Base-by-base conservation (phyloP, 2,329 filamentous ascomycete species). In the Aspergillus fijiensis region DNA sequence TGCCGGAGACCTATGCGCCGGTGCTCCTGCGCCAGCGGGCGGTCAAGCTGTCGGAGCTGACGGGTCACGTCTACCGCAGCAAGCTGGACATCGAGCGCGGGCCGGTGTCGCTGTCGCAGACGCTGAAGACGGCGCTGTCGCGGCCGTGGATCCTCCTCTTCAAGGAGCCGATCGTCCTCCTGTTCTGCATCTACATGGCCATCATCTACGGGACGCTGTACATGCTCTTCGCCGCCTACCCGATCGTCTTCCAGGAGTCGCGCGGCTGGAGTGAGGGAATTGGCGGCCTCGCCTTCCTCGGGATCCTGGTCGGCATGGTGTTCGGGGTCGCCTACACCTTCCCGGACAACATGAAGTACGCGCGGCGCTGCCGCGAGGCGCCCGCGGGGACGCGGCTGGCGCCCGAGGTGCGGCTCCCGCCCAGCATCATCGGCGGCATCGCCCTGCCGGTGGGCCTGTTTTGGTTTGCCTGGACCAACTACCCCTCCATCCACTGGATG, bases 381-480 rank as follows among this genome's bases (percentile, higher is more conserved):
- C 33, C 33, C 33, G 33, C 33, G 11, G 67, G 63, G n/a, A 64
- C 62, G 27, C 62, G 63, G 21, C 61, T 85, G 14, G 81, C 86
- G n/a, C 85, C 86, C 0, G 85, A 87, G 72, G 80, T 81, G 25
- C 82, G 81, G 52, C 69, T 85, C 0, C 81, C 82, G 0, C 79
- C 81, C 6, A 76, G 74, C 49, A 80, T 83, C 57, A 62, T 82
- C 3, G 80, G 80, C 16, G 77, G 75, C 56, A 76, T 83, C 25
- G 72, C 75, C 5, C 74, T 87, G 45, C 84, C 85, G 0, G 74
- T 85, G 47, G 81, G 82, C 10, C 75, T 86, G 1, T 85, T 86
- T 71, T 85, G 82, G 83, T 83, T 86, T 56, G 84, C 83, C 0
- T 86, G 84, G 84, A 84, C 84, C 0, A 82, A 83, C 54, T 81